phyloP scores from a whole-genome alignment of 2,329 filamentous ascomycete genomes.

The Phoma herbarum region DNA sequence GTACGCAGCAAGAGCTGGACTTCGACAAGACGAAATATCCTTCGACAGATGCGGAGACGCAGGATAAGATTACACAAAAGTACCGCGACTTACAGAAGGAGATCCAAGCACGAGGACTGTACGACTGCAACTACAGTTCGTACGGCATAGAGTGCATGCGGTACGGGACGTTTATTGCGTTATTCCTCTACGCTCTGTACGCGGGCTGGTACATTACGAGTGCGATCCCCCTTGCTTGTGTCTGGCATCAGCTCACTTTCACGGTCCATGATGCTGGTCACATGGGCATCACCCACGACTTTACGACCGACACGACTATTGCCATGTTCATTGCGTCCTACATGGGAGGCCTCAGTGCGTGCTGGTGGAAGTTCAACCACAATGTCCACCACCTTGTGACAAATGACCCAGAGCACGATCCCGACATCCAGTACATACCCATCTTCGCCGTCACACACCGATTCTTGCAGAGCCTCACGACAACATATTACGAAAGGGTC shows the following conservation, averaged over 20 bases:
- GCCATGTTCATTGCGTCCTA: slow-evolving; percentile 92
- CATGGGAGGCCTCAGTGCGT: slow-evolving; percentile 84
- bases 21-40: slow-evolving; percentile 85
- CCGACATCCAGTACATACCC: slow-evolving; percentile 83
- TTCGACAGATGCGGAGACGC: slow-evolving; percentile 74
- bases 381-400: slow-evolving; percentile 98
- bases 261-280: slow-evolving; percentile 94
- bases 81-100: slow-evolving; percentile 80
- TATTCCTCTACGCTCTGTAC: slow-evolving; percentile 63
- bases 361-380: slow-evolving; percentile 98
- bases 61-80: slow-evolving; percentile 78
- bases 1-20: slow-evolving; percentile 77
- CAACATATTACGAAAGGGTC: slow-evolving; percentile 71
- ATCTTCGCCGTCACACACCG: slow-evolving; percentile 72
- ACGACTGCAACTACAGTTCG: slow-evolving; percentile 81
- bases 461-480: slow-evolving; percentile 70
- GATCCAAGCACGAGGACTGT: slow-evolving; percentile 78
- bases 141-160: slow-evolving; percentile 79
- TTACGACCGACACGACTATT: slow-evolving; percentile 81
- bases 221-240: slow-evolving; percentile 76
- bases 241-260: slow-evolving; percentile 97
- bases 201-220: slow-evolving; percentile 63
- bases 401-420: slow-evolving; percentile 93
- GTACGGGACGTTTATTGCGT: slow-evolving; percentile 72
- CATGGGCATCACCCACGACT: slow-evolving; percentile 96